Conservation (phyloP, 2,329 filamentous ascomycete genomes). For the Talaromyces atroroseus region DNA sequence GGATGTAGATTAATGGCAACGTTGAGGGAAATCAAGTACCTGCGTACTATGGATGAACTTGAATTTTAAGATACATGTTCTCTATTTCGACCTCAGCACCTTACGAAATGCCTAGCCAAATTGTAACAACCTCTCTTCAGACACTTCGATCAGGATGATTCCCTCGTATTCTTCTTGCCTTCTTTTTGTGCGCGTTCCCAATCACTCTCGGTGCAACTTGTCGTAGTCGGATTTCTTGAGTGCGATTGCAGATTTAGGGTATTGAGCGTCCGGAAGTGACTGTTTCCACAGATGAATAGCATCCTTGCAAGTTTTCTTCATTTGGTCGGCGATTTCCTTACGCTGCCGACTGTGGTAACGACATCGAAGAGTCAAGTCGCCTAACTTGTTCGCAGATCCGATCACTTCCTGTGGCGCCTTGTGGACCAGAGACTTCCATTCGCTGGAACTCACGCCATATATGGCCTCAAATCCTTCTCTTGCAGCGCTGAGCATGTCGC, state of each 20-base stretch:
- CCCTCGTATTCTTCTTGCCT: not conserved
- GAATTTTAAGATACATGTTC: no score
- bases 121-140: no score
- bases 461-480: not conserved
- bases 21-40: no score
- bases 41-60: no score
- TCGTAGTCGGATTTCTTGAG: not conserved
- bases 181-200: not conserved
- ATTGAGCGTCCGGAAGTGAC: not conserved
- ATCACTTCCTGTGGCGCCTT: not conserved
- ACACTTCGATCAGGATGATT: no score
- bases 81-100: no score
- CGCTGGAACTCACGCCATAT: not conserved
- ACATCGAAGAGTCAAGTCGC: not conserved
- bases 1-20: no score
- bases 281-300: not conserved
- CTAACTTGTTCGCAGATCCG: not conserved
- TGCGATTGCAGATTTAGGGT: not conserved
- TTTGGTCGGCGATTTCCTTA: not conserved
- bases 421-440: not conserved
- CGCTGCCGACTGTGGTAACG: not conserved
- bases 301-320: not conserved
- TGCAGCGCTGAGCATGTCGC: not conserved
- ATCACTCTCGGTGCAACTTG: not conserved
- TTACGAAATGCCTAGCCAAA: no score